Evolutionary conservation across 129 eudicot genomes (phyloP).

Genomic region (Kitagawia praeruptora): DNA sequence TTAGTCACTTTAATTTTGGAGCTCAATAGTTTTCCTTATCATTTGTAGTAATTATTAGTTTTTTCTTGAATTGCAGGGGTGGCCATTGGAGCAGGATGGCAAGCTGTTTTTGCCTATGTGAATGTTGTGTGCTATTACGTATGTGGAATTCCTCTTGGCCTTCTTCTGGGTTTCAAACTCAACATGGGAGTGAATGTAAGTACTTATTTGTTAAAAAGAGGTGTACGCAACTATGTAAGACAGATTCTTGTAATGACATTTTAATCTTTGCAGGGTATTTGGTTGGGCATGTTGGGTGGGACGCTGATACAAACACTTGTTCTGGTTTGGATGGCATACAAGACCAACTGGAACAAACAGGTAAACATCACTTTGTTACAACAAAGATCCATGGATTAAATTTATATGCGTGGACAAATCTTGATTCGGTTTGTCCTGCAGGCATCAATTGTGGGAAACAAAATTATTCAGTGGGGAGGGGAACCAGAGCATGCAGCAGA

Average conservation of each 20-base stretch:
- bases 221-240: not conserved
- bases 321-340: conserved; percentile 29
- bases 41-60: not conserved
- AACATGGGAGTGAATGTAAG: conserved; percentile 46
- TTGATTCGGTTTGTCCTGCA: too few relatives aligned
- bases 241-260: not conserved
- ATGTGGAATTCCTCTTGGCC: conserved; percentile 48
- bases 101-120: conserved; percentile 48
- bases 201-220: not conserved
- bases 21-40: not conserved
- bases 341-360: conserved; percentile 68
- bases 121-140: conserved; percentile 45
- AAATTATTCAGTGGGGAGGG: too few relatives aligned
- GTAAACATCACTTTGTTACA: conserved; percentile 17
- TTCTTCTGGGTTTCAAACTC: conserved; percentile 34
- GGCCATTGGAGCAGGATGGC: conserved; percentile 89
- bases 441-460: too few relatives aligned
- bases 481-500: too few relatives aligned
- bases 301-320: conserved; percentile 32
- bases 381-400: not conserved
- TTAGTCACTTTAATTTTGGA: not conserved
- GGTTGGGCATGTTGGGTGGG: conserved; percentile 52
- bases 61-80: conserved; percentile 36
- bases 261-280: conserved; percentile 37
- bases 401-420: not conserved